These are phyloP conservation scores for Talaromyces albobiverticillius DNA, from an alignment of 2,329 filamentous ascomycete species.

Conservation along the genomic window DNA sequence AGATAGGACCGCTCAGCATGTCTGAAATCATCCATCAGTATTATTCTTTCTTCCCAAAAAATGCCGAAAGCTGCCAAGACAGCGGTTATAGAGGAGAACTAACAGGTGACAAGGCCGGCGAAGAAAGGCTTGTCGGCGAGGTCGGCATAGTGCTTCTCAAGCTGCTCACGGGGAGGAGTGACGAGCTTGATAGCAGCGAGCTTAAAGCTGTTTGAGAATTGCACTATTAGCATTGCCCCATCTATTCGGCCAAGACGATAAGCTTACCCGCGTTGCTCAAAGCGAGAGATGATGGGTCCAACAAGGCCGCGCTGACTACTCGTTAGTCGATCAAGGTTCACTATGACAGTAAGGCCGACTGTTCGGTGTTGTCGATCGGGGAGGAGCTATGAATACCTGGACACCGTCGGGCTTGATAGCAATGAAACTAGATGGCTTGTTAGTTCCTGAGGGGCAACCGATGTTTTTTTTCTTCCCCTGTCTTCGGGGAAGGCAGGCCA, in stretches of 20 bases:
- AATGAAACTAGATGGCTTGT: constrained; percentile 75
- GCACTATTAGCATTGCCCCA: constrained; percentile 14
- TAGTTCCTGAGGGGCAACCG: constrained; percentile 21
- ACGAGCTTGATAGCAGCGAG: constrained; percentile 96
- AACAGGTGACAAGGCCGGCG: constrained; percentile 87
- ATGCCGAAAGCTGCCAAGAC: too few relatives aligned
- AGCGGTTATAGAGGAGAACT: constrained; percentile 32
- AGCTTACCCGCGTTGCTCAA: constrained; percentile 88
- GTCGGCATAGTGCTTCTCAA: constrained; percentile 97
- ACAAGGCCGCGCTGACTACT: constrained; percentile 80
- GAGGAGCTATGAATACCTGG: constrained; percentile 63
- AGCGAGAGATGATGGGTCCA: constrained; percentile 95
- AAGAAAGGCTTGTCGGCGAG: constrained; percentile 96
- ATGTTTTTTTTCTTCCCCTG: background rate
- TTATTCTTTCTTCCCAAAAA: background rate
- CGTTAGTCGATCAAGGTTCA: constrained; percentile 23
- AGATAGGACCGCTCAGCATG: constrained; percentile 96
- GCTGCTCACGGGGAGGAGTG: constrained; percentile 85
- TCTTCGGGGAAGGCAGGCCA: background rate
- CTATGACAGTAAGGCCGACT: background rate
- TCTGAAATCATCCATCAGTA: constrained; percentile 53
- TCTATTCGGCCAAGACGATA: background rate
- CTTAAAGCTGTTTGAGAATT: constrained; percentile 70
- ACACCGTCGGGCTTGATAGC: constrained; percentile 99
- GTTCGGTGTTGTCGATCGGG: background rate